Evolutionary conservation across 2,329 filamentous ascomycete species (phyloP).

Genomic region (Uncinocarpus reesii): DNA sequence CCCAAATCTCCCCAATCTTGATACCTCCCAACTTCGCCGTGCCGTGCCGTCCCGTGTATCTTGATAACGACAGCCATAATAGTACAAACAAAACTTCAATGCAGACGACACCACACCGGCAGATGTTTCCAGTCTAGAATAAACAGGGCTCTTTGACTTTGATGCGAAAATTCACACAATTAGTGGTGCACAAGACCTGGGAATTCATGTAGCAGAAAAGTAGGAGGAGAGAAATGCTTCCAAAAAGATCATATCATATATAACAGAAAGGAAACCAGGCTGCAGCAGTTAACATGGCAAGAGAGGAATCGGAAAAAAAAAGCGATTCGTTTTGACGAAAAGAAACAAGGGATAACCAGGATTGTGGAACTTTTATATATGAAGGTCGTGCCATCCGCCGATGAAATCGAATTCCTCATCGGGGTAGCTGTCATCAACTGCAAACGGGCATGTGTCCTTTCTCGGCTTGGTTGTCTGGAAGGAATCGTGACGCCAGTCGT

Average conservation of each 20-base stretch:
- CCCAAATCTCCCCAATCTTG: constrained; percentile 11
- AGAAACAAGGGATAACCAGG: constrained; percentile 16
- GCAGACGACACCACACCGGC: constrained; percentile 13
- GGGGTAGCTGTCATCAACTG: constrained; percentile 41
- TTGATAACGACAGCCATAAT: constrained; percentile 10
- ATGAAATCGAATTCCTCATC: constrained; percentile 65
- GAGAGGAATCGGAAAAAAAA: constrained; percentile 9
- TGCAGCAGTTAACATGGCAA: constrained; percentile 6
- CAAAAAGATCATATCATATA: constrained; percentile 9
- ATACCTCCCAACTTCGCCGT: constrained; percentile 13
- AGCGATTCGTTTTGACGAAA: constrained; percentile 12
- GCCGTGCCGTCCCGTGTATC: constrained; percentile 16
- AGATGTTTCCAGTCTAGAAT: constrained; percentile 8
- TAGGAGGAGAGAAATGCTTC: constrained; percentile 12
- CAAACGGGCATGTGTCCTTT: constrained; percentile 25
- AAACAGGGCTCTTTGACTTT: constrained; percentile 5
- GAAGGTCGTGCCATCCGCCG: constrained; percentile 73
- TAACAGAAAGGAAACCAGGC: constrained; percentile 11
- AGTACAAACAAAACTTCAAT: constrained; percentile 13
- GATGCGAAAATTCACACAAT: constrained; percentile 6
- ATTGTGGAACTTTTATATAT: constrained; percentile 44
- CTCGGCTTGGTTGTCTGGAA: constrained; percentile 25
- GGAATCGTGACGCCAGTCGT: constrained; percentile 39
- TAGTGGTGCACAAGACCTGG: background rate
- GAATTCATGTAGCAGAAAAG: background rate